These are phyloP conservation scores for Vitis hybrid DNA, from an alignment of 177 flowering plant genomes.

Conservation along the genomic window DNA sequence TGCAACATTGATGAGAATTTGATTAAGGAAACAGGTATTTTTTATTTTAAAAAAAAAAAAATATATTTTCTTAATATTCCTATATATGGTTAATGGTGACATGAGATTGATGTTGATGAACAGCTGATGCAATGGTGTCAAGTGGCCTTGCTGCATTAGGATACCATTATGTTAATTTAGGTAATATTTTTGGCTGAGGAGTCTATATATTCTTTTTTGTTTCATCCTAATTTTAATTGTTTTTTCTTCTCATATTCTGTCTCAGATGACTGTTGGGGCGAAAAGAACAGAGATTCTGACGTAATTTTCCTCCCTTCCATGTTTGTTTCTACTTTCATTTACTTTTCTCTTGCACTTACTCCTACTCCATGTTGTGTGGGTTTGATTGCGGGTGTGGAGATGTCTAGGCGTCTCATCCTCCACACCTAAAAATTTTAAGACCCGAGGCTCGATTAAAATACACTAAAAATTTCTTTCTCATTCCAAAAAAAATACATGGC, in stretches of 20 bases:
- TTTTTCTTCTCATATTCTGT: not conserved
- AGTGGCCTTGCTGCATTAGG: constrained; percentile 62
- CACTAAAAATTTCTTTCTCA: too few relatives aligned
- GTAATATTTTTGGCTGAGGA: constrained; percentile 10
- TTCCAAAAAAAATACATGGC: too few relatives aligned
- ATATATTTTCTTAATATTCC: not conserved
- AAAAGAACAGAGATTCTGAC: constrained; percentile 53
- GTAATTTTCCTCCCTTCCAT: constrained; percentile 18
- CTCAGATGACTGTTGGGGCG: constrained; percentile 91
- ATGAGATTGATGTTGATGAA: not conserved
- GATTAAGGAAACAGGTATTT: constrained; percentile 56
- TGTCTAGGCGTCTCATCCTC: too few relatives aligned
- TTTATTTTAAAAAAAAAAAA: not conserved
- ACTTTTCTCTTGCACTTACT: not conserved
- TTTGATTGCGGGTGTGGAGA: too few relatives aligned
- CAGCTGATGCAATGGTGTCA: constrained; percentile 77
- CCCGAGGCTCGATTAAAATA: too few relatives aligned
- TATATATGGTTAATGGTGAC: not conserved
- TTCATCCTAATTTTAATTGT: not conserved
- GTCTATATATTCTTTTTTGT: not conserved
- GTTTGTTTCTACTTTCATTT: too few relatives aligned
- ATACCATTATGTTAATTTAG: constrained; percentile 59
- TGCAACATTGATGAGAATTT: constrained; percentile 60
- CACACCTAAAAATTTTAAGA: too few relatives aligned
- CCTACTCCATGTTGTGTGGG: too few relatives aligned